A percentile compares a stretch with the other conserved stretches of the same genome.
Conservation (phyloP, 148 eudicot species). For the Vaccinium corymbosum region DNA sequence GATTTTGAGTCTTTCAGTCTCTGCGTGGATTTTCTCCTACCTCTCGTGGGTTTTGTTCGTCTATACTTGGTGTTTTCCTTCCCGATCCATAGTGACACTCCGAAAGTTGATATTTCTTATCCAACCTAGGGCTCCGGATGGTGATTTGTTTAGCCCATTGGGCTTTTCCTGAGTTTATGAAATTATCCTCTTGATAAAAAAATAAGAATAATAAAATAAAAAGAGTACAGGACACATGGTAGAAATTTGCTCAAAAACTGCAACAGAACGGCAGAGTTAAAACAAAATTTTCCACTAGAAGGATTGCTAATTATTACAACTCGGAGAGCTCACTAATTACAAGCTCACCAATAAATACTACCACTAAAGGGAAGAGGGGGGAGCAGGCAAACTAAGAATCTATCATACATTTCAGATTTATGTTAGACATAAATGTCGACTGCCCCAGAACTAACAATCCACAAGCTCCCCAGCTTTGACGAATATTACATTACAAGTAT, state of each 20-base stretch:
- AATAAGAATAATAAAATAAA: too few relatives aligned
- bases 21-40: too few relatives aligned
- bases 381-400: not conserved
- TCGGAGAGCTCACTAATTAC: not conserved
- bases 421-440: not conserved
- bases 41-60: too few relatives aligned
- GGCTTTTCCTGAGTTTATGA: too few relatives aligned
- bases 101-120: too few relatives aligned
- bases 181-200: too few relatives aligned
- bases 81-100: too few relatives aligned
- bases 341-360: slow-evolving; percentile 3
- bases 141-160: too few relatives aligned
- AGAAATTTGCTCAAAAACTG: not conserved
- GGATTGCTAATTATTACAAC: not conserved
- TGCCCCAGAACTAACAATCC: not conserved
- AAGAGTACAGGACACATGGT: too few relatives aligned
- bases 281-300: not conserved
- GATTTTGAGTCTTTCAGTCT: too few relatives aligned
- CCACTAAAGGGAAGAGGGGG: not conserved
- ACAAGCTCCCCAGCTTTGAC: slow-evolving; percentile 9
- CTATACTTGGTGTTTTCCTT: too few relatives aligned
- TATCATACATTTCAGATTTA: not conserved
- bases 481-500: not conserved
- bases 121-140: too few relatives aligned
- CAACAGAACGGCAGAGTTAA: not conserved